Evolutionary conservation across 164 flowering plant genomes (phyloP).

Genomic region (Santalum album): DNA sequence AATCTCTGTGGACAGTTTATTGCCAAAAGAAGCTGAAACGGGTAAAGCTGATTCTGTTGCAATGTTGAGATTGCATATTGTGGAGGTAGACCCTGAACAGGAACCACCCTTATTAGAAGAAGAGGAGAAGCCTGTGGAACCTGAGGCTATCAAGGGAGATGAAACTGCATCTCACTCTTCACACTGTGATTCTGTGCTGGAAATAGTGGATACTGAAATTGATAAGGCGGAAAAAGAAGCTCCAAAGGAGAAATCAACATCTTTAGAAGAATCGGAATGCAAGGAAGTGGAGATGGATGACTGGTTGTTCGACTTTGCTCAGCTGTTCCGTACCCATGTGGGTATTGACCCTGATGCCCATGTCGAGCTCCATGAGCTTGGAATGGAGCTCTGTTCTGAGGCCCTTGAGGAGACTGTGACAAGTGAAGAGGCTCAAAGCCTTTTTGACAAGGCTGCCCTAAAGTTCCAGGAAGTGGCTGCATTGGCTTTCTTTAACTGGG

Average conservation of each 20-base stretch:
- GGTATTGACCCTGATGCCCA: constrained; percentile 91
- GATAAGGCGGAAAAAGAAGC: constrained; percentile 29
- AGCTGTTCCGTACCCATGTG: constrained; percentile 81
- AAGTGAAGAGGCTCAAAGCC: not conserved
- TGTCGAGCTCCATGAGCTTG: not conserved
- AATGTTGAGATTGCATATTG: constrained; percentile 1
- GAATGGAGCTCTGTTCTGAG: constrained; percentile 5
- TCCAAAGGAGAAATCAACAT: constrained; percentile 35
- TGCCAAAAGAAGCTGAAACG: constrained; percentile 16
- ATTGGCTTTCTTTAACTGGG: constrained; percentile 1
- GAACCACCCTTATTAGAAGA: not conserved
- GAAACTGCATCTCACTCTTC: constrained; percentile 54
- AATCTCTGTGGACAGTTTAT: constrained; percentile 37
- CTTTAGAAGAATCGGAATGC: constrained; percentile 43
- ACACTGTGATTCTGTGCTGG: constrained; percentile 40
- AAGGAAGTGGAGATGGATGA: constrained; percentile 96
- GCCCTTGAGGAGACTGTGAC: constrained; percentile 4
- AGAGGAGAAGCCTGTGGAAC: not conserved
- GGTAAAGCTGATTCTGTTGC: constrained; percentile 13
- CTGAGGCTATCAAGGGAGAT: constrained; percentile 51
- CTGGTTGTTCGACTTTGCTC: constrained; percentile 95
- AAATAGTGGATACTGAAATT: constrained; percentile 33
- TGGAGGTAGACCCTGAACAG: constrained; percentile 1
- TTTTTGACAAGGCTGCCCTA: constrained; percentile 3
- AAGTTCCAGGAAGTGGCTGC: constrained; percentile 4